Conservation (phyloP, 768 basidiomycete species). For the Paxillus rubicundulus region DNA sequence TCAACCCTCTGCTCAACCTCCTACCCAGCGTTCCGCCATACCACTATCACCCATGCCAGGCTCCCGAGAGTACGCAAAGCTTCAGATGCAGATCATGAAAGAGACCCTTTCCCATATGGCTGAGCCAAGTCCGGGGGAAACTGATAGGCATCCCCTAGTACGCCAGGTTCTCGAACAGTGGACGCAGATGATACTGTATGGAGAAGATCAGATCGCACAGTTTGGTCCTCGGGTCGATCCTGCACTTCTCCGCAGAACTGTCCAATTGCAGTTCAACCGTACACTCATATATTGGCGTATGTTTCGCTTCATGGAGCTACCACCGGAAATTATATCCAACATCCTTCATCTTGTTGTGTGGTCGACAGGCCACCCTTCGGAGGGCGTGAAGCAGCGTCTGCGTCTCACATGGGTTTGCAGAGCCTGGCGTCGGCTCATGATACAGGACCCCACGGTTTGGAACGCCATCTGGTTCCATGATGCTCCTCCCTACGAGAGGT, state of each 20-base stretch:
- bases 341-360: conserved; percentile 63
- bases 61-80: conserved; percentile 13
- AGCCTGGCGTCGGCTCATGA: conserved; percentile 50
- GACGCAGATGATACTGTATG: conserved; percentile 13
- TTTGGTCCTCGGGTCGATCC: conserved; percentile 19
- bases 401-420: conserved; percentile 58
- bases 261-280: conserved; percentile 18
- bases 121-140: conserved; percentile 13
- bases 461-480: conserved; percentile 66
- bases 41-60: conserved; percentile 18
- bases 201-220: conserved; percentile 19
- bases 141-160: background rate
- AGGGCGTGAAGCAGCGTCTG: conserved; percentile 41
- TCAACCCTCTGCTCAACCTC: conserved; percentile 10
- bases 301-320: conserved; percentile 62
- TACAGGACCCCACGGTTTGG: conserved; percentile 55
- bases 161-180: conserved; percentile 11
- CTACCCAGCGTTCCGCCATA: background rate
- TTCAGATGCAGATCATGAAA: conserved; percentile 19
- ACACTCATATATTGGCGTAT: conserved; percentile 35
- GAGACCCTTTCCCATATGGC: conserved; percentile 15
- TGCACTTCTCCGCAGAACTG: conserved; percentile 11
- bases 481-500: conserved; percentile 45
- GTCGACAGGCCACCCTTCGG: conserved; percentile 40
- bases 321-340: conserved; percentile 60